These are phyloP conservation scores for Vachellia collinsii DNA, from an alignment of 306 rosid species.

Conservation along the genomic window DNA sequence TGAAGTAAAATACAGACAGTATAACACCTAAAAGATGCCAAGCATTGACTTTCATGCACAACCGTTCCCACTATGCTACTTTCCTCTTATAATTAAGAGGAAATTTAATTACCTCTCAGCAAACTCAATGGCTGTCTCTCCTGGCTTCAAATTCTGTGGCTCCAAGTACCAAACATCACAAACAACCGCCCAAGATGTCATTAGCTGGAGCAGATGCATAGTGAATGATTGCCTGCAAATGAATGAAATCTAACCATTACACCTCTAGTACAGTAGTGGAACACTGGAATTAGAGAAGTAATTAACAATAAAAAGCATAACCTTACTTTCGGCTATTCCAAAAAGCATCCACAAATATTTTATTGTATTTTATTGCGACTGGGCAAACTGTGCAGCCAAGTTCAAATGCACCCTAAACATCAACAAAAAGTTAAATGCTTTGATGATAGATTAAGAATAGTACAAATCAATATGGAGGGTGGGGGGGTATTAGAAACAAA, in stretches of 20 bases:
- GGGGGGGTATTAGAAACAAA: not conserved
- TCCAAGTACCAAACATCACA: slow-evolving; percentile 95
- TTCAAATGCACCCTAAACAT: slow-evolving; percentile 84
- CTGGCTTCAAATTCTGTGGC: slow-evolving; percentile 71
- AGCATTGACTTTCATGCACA: not conserved
- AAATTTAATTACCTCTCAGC: slow-evolving; percentile 70
- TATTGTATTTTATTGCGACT: slow-evolving; percentile 82
- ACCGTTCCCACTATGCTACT: not conserved
- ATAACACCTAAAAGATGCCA: slow-evolving; percentile 27
- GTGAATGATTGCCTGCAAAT: slow-evolving; percentile 87
- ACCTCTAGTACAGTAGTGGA: slow-evolving; percentile 20
- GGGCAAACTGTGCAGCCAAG: slow-evolving; percentile 92
- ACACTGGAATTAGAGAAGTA: not conserved
- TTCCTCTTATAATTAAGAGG: not conserved
- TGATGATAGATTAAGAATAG: slow-evolving; percentile 1
- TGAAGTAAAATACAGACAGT: slow-evolving; percentile 9
- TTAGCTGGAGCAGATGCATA: slow-evolving; percentile 77
- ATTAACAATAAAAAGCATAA: slow-evolving; percentile 9
- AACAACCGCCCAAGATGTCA: slow-evolving; percentile 96
- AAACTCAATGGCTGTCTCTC: slow-evolving; percentile 84
- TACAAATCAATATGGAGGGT: no score
- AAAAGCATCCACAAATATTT: slow-evolving; percentile 87
- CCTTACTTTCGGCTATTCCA: slow-evolving; percentile 93
- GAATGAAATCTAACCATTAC: not conserved
- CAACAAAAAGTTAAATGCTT: slow-evolving; percentile 28